Conservation (phyloP, 257 asterid species). For the Verbascum thapsus region DNA sequence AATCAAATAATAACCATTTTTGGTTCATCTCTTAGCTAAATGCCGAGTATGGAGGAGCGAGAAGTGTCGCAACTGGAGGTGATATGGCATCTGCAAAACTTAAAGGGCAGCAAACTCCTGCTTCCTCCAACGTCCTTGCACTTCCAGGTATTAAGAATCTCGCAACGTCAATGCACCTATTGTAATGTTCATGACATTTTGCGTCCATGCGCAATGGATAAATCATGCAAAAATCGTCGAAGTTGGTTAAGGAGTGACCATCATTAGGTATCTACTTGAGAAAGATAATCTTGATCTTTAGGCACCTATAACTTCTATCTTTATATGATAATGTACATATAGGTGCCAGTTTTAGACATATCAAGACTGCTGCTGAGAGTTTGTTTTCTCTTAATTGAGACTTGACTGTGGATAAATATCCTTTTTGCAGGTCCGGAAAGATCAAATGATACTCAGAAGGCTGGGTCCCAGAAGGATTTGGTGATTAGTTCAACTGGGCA, state of each 20-base stretch:
- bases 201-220: not conserved
- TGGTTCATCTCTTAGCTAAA: slow-evolving; percentile 49
- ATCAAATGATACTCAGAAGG: slow-evolving; percentile 50
- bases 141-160: slow-evolving; percentile 67
- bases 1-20: not conserved
- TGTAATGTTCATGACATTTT: slow-evolving; percentile 12
- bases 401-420: slow-evolving; percentile 26
- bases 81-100: slow-evolving; percentile 42
- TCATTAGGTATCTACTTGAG: not conserved
- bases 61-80: slow-evolving; percentile 33
- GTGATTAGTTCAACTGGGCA: slow-evolving; percentile 66
- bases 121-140: slow-evolving; percentile 62
- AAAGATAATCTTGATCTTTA: slow-evolving; percentile 15
- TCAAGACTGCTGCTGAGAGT: slow-evolving; percentile 3
- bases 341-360: not conserved
- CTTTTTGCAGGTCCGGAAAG: slow-evolving; percentile 74
- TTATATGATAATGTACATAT: slow-evolving; percentile 4
- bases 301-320: not conserved
- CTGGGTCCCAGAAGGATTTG: slow-evolving; percentile 49
- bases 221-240: slow-evolving; percentile 1
- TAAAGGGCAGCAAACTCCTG: slow-evolving; percentile 52
- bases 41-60: slow-evolving; percentile 63
- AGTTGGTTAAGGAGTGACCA: slow-evolving; percentile 8
- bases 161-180: not conserved
- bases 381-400: slow-evolving; percentile 5